Percentiles rank a stretch among this genome's conserved stretches.
These are phyloP conservation scores for Boletus edulis DNA, from an alignment of 768 basidiomycete genomes.

Conservation along the genomic window DNA sequence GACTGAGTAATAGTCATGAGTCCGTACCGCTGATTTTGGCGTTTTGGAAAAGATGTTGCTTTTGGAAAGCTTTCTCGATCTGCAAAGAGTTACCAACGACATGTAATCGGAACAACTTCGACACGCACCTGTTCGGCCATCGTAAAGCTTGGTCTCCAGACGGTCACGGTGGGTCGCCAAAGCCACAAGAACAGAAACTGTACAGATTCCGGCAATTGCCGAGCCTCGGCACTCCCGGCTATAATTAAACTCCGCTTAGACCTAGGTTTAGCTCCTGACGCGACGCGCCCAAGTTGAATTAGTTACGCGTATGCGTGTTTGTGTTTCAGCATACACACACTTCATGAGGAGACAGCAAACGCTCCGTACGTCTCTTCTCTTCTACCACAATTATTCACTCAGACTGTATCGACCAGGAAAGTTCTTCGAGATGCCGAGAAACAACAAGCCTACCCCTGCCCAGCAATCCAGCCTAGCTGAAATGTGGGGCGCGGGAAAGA, in stretches of 20 bases:
- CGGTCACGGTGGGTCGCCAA: slow-evolving; percentile 6
- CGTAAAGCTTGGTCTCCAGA: slow-evolving; percentile 21
- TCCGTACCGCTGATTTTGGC: slow-evolving; percentile 87
- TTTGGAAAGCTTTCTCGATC: slow-evolving; percentile 98
- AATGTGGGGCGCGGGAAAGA: slow-evolving; percentile 62
- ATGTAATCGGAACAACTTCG: neutral
- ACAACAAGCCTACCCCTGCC: slow-evolving; percentile 60
- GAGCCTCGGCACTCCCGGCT: neutral
- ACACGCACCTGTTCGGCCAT: slow-evolving; percentile 64
- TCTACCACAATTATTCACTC: neutral
- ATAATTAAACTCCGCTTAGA: no score
- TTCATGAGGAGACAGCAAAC: slow-evolving; percentile 74
- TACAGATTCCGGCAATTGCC: slow-evolving; percentile 40
- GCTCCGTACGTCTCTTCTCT: slow-evolving; percentile 44
- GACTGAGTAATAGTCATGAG: slow-evolving; percentile 4
- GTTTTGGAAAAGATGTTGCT: slow-evolving; percentile 98
- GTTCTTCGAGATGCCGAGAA: slow-evolving; percentile 74
- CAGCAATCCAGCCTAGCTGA: slow-evolving; percentile 80
- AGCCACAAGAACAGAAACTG: slow-evolving; percentile 40
- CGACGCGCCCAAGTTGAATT: neutral
- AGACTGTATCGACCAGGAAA: slow-evolving; percentile 45
- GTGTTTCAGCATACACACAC: slow-evolving; percentile 6
- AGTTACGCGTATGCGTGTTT: neutral
- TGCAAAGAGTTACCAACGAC: slow-evolving; percentile 30
- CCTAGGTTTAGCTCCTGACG: neutral